Percentiles rank a stretch among this genome's conserved stretches.
Evolutionary conservation across 2,329 filamentous ascomycete genomes (phyloP).

Genomic region (Sporothrix humicola): DNA sequence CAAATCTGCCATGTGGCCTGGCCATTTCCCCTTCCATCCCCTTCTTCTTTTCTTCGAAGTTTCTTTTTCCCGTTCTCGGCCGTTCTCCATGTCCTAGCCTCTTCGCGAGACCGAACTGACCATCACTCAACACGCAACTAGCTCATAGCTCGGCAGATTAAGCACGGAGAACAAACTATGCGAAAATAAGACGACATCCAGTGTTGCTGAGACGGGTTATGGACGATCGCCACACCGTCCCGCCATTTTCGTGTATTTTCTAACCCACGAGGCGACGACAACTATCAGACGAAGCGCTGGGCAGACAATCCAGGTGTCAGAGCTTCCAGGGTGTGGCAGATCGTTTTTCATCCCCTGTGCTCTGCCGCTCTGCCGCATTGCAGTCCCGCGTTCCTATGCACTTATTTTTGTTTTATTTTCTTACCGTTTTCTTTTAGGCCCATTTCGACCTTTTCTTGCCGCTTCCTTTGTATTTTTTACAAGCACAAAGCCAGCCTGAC

Average conservation of each 20-base stretch:
- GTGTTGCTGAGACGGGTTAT: conserved; percentile 22
- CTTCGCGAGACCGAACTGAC: not conserved
- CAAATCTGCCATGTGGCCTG: not conserved
- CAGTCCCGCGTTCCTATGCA: not conserved
- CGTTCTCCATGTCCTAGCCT: not conserved
- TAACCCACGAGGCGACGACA: not conserved
- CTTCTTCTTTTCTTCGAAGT: not conserved
- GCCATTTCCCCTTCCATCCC: not conserved
- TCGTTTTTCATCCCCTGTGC: conserved; percentile 10
- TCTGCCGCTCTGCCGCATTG: conserved; percentile 14
- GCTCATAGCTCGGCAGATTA: conserved; percentile 13
- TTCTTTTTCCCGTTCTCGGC: not conserved
- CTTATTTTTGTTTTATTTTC: not conserved
- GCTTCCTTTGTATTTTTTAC: not conserved
- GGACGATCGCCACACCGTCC: conserved; percentile 16
- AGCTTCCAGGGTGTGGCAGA: conserved; percentile 23
- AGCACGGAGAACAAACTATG: conserved; percentile 28
- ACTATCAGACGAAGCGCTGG: conserved; percentile 17
- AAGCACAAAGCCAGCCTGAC: not conserved
- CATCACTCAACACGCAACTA: conserved; percentile 1
- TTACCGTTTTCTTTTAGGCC: not conserved
- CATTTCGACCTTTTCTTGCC: not conserved
- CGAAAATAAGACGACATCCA: conserved; percentile 23
- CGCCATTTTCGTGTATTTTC: conserved; percentile 19
- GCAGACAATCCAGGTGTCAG: conserved; percentile 28